Percentiles rank a stretch among this genome's conserved stretches.
Evolutionary conservation across 2,329 filamentous ascomycete species (phyloP).

Genomic region (Pestalotiopsis sp.): DNA sequence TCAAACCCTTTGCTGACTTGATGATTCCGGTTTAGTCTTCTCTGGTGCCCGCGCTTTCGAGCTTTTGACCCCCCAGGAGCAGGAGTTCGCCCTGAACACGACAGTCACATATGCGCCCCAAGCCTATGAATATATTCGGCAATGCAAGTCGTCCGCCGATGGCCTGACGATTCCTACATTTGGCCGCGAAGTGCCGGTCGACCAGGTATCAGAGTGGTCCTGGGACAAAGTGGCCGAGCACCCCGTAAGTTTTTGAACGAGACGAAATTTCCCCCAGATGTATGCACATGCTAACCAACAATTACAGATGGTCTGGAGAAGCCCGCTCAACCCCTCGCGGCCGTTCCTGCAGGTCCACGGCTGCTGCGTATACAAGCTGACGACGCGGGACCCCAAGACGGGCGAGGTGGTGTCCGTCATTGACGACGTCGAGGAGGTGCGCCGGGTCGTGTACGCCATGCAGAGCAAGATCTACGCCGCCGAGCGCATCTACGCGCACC

Average conservation of each 20-base stretch:
- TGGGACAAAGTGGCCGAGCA: conserved; percentile 2
- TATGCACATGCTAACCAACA: neutral
- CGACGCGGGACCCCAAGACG: neutral
- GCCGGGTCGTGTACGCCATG: neutral
- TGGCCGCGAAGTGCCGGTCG: neutral
- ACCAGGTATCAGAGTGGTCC: conserved; percentile 1
- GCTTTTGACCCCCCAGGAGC: neutral
- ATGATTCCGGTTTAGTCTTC: neutral
- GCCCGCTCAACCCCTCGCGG: neutral
- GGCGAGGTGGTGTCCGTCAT: neutral
- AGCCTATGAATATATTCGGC: neutral
- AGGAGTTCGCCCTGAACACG: conserved; percentile 4
- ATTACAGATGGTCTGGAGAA: neutral
- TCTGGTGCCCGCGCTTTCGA: conserved; percentile 4
- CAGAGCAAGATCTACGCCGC: neutral
- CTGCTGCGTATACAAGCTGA: conserved; percentile 4
- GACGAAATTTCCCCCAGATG: neutral
- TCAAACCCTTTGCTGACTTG: neutral
- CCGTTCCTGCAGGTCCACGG: conserved; percentile 3
- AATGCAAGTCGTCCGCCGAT: neutral
- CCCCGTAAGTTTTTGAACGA: neutral
- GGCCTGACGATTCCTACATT: neutral
- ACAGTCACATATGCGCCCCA: neutral
- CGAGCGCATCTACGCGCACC: conserved; percentile 1
- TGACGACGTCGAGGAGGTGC: conserved; percentile 3